These are phyloP conservation scores for Paramecium biaurelia DNA, from an alignment of 73 alveolate species.

Conservation along the genomic window DNA sequence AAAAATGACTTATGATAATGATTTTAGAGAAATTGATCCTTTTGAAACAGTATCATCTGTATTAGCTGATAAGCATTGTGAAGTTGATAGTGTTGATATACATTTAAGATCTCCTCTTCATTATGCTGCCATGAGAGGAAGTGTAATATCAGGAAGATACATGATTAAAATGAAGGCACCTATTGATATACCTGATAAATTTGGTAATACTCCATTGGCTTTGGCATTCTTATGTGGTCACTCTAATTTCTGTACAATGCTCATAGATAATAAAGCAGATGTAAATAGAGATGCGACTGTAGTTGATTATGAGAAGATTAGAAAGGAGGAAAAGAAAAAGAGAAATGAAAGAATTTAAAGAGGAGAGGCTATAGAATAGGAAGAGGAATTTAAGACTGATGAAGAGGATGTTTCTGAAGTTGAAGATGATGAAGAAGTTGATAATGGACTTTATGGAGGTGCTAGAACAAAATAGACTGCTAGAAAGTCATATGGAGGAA, in stretches of 20 bases:
- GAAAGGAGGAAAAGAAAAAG: constrained; percentile 50
- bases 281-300: constrained; percentile 67
- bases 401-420: not conserved
- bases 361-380: constrained; percentile 12
- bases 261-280: constrained; percentile 78
- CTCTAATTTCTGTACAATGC: constrained; percentile 71
- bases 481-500: not conserved
- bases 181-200: constrained; percentile 74
- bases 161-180: constrained; percentile 71
- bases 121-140: constrained; percentile 80
- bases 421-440: not conserved
- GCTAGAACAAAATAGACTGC: not conserved
- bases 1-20: constrained; percentile 66
- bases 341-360: not conserved
- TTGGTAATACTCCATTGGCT: constrained; percentile 84
- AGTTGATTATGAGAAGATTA: not conserved
- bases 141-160: constrained; percentile 71
- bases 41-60: constrained; percentile 75
- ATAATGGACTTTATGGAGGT: not conserved
- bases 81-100: constrained; percentile 69
- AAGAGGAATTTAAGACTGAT: not conserved
- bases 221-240: constrained; percentile 75
- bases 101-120: constrained; percentile 83
- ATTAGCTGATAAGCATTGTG: constrained; percentile 64
- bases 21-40: constrained; percentile 76